Evolutionary conservation across 2,329 filamentous ascomycete genomes (phyloP), one percentile per base, ranked within the genome.

Genomic region (Pleomassaria siparia): DNA sequence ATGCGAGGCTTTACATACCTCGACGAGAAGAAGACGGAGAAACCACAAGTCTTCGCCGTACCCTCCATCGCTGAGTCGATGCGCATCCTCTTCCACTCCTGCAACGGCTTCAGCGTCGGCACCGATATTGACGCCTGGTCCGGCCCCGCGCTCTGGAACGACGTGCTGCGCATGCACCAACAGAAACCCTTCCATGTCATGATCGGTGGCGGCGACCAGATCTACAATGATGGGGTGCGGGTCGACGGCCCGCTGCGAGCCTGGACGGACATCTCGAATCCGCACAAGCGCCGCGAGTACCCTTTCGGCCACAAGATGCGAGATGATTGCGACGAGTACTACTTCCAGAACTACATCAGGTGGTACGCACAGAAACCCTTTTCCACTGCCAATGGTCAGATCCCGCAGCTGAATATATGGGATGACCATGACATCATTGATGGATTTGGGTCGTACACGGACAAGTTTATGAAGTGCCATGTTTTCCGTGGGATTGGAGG

Each of bases 121-220:
- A 85, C 83, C 0, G 82, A 86, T 54, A 76, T 82, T 60, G 77
- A 84, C 18, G 78, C 77, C 10, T 86, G 82, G 82, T 76, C 78
- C 28, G 83, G 83, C 1, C 80, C 80, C 2, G 80, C 77, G 20
- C 70, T 86, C 24, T 86, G 83, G 83, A 82, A 85, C 53, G 83
- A 86, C 52, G 83, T 85, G 25, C 63, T 85, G 46, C 79, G 83
- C 37, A 72, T 81, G 48, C 83, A 86, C 58, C 76, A 76, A 56
- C 64, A 79, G 63, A 76, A 76, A 53, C 82, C 83, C 7, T 84
- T 86, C 66, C 81, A 84, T 61, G 80, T 84, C 55, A 88, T 86
- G 85, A 81, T 96, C 53, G 92, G 92, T 43, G 92, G 92, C 47
- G 92, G 92, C 49, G 92, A 97, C 65, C 92, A 96, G 72, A 84